These are phyloP conservation scores for Debaryomycetaceae sp. DNA, from an alignment of 1,139 yeast genomes.

Conservation along the genomic window DNA sequence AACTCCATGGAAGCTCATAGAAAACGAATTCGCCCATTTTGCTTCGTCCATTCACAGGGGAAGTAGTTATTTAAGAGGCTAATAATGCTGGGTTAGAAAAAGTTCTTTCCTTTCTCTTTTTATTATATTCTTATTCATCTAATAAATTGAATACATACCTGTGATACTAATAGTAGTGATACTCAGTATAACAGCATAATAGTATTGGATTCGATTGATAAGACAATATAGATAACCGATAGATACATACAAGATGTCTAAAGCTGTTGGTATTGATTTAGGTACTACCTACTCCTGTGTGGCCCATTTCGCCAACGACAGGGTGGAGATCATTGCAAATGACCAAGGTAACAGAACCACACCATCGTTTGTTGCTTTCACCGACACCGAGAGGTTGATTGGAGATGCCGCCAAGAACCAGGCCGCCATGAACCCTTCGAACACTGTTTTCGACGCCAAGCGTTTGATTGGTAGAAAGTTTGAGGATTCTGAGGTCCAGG, in stretches of 20 bases:
- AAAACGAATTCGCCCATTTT: not conserved
- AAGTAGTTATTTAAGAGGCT: not conserved
- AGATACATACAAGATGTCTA: conserved; percentile 39
- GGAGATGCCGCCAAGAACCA: conserved; percentile 75
- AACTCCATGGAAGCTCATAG: not conserved
- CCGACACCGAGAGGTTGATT: conserved; percentile 63
- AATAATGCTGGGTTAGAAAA: not conserved
- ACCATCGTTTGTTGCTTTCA: conserved; percentile 66
- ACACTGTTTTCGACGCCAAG: conserved; percentile 67
- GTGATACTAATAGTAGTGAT: too few species aligned
- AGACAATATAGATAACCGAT: not conserved
- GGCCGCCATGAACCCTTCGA: conserved; percentile 65
- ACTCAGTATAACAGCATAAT: too few species aligned
- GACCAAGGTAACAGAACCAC: conserved; percentile 74
- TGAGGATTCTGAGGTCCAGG: conserved; percentile 52
- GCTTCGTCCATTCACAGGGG: not conserved
- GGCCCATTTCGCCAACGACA: conserved; percentile 66
- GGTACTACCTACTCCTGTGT: conserved; percentile 83
- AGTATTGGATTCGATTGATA: too few species aligned
- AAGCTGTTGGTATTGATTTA: conserved; percentile 77
- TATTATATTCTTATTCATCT: not conserved
- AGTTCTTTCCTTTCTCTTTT: not conserved
- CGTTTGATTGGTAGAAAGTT: conserved; percentile 68
- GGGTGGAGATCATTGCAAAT: conserved; percentile 67
- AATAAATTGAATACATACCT: not conserved